These are phyloP conservation scores for Metschnikowia borealis DNA, from an alignment of 805 yeast species.

Conservation along the genomic window DNA sequence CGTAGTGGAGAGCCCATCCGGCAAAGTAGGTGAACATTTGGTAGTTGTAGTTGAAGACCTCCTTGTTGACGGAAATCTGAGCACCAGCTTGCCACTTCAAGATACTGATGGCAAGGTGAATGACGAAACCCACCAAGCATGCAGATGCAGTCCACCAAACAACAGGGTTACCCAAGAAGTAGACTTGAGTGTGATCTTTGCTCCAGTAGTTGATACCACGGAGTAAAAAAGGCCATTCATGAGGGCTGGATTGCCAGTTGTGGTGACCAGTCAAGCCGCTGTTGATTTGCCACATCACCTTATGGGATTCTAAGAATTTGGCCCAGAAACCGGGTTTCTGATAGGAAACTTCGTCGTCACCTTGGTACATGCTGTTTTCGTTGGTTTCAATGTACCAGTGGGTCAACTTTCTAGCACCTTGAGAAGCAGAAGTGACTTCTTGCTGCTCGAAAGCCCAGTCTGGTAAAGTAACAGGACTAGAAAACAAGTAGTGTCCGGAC, in stretches of 20 bases:
- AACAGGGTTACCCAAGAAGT: constrained; percentile 74
- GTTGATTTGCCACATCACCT: constrained; percentile 75
- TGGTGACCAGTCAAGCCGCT: constrained; percentile 66
- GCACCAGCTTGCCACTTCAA: constrained; percentile 60
- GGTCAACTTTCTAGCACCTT: constrained; percentile 57
- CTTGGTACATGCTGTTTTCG: constrained; percentile 45
- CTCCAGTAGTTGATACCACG: constrained; percentile 86
- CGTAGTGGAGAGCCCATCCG: constrained; percentile 71
- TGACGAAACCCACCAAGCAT: constrained; percentile 46
- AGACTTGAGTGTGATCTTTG: constrained; percentile 55
- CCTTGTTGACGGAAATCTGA: constrained; percentile 43
- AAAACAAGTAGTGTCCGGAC: constrained; percentile 73
- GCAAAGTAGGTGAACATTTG: constrained; percentile 57
- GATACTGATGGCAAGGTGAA: constrained; percentile 45
- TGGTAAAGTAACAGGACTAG: constrained; percentile 73
- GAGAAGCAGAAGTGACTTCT: constrained; percentile 77
- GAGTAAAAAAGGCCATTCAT: constrained; percentile 66
- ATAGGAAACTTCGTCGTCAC: constrained; percentile 39
- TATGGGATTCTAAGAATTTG: constrained; percentile 63
- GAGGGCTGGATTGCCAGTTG: constrained; percentile 66
- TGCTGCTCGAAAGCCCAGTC: constrained; percentile 82
- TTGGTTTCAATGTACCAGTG: constrained; percentile 76
- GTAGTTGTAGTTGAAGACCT: constrained; percentile 59
- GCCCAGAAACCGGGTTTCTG: constrained; percentile 49
- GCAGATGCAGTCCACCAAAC: constrained; percentile 71